These are phyloP conservation scores for Protostelium mycophagum DNA, from an alignment of 78 protist species.

Conservation along the genomic window DNA sequence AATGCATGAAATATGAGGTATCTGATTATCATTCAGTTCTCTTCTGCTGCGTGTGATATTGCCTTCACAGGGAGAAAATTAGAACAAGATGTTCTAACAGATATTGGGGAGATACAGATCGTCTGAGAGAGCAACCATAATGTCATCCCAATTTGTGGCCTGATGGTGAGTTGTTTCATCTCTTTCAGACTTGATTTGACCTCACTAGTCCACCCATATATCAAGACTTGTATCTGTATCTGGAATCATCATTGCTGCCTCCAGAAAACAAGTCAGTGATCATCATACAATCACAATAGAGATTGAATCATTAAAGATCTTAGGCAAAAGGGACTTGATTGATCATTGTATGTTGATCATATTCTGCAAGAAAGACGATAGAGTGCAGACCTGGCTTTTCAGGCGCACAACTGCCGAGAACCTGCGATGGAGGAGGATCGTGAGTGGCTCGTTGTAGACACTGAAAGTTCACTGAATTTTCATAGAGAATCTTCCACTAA, in stretches of 20 bases:
- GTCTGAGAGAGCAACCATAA: constrained; percentile 19
- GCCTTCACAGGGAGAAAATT: not conserved
- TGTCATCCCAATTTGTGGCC: constrained; percentile 63
- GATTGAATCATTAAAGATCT: too few species aligned
- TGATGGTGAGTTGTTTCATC: constrained; percentile 22
- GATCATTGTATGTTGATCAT: constrained; percentile 54
- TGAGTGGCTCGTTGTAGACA: constrained; percentile 4
- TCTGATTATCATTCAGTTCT: not conserved
- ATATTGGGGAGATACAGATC: constrained; percentile 58
- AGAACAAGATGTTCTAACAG: constrained; percentile 29
- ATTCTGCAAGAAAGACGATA: constrained; percentile 23
- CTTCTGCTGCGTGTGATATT: not conserved
- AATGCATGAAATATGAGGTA: not conserved
- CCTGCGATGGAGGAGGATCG: constrained; percentile 44
- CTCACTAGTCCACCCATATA: constrained; percentile 40
- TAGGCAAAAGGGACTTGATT: constrained; percentile 70
- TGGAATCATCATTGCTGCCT: constrained; percentile 88
- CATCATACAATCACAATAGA: too few species aligned
- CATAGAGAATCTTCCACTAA: not conserved
- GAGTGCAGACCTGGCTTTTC: constrained; percentile 67
- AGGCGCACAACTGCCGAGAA: constrained; percentile 69
- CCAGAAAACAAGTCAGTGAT: constrained; percentile 53
- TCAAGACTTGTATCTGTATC: constrained; percentile 70
- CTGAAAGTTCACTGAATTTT: not conserved
- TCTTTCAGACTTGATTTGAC: not conserved